A percentile compares a stretch with the other conserved stretches of the same genome.
Evolutionary conservation across 2,329 filamentous ascomycete genomes (phyloP).

Genomic region (Aureobasidium sp.): DNA sequence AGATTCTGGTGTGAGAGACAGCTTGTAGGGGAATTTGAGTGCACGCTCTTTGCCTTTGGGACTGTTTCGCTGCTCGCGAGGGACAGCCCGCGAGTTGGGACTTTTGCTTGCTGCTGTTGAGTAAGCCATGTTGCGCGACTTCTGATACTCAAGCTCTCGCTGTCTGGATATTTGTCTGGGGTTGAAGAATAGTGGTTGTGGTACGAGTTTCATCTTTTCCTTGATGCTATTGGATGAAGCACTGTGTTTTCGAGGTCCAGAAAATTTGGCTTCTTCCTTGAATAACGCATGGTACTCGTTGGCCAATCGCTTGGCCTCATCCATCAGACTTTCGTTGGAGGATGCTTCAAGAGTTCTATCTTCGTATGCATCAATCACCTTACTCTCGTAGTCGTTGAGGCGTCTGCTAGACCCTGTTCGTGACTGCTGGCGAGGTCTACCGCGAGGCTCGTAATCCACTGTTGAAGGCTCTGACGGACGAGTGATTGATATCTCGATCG

Average conservation of each 20-base stretch:
- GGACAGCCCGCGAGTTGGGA: background rate
- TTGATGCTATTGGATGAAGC: background rate
- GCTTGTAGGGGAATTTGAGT: background rate
- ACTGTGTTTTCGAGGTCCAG: background rate
- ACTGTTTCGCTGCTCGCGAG: background rate
- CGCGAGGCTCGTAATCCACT: background rate
- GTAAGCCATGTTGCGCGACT: background rate
- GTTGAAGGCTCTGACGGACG: background rate
- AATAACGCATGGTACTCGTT: slow-evolving; percentile 25
- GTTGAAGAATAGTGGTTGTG: slow-evolving; percentile 25
- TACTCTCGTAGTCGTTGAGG: background rate
- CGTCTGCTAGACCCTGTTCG: background rate
- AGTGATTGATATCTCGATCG: background rate
- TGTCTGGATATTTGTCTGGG: slow-evolving; percentile 5
- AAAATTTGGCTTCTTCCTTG: slow-evolving; percentile 17
- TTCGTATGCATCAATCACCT: background rate
- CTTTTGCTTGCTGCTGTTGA: background rate
- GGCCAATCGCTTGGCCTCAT: slow-evolving; percentile 18
- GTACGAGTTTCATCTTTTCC: slow-evolving; percentile 26
- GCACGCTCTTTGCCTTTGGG: background rate
- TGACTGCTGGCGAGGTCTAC: background rate
- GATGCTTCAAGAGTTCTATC: slow-evolving; percentile 6
- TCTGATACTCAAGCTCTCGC: slow-evolving; percentile 1
- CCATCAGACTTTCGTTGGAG: slow-evolving; percentile 14
- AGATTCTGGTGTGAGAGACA: slow-evolving; percentile 2